These are phyloP conservation scores for Tricholoma saponaceum DNA, from an alignment of 768 basidiomycete species.

Conservation along the genomic window DNA sequence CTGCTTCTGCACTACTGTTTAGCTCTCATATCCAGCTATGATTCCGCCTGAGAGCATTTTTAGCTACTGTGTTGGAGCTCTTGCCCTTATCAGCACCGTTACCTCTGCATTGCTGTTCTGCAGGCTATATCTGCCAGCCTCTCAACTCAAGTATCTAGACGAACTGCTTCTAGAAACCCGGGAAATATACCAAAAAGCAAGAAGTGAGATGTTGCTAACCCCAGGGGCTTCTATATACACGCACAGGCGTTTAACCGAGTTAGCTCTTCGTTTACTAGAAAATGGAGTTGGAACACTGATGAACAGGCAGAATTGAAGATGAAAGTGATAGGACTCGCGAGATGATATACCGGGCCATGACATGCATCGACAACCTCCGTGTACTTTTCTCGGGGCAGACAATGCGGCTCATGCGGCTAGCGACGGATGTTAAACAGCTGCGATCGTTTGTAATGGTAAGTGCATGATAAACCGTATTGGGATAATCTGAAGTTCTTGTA, in stretches of 20 bases:
- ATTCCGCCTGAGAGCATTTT: too few relatives aligned
- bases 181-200: not conserved
- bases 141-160: slow-evolving; percentile 1
- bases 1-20: too few relatives aligned
- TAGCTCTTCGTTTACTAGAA: not conserved
- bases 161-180: slow-evolving; percentile 5
- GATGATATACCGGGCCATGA: not conserved
- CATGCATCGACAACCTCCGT: not conserved
- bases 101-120: not conserved
- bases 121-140: not conserved
- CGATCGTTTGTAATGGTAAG: too few relatives aligned
- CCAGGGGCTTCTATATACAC: not conserved
- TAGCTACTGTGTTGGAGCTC: slow-evolving; percentile 6
- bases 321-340: not conserved
- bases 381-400: not conserved
- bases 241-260: not conserved
- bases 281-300: not conserved
- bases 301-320: not conserved
- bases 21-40: too few relatives aligned
- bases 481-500: too few relatives aligned
- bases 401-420: too few relatives aligned
- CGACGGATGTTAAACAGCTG: too few relatives aligned
- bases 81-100: slow-evolving; percentile 4
- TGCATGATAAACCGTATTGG: too few relatives aligned
- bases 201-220: not conserved